phyloP scores from a whole-genome alignment of 163 green algal species.

The Chloromonas sp. region DNA sequence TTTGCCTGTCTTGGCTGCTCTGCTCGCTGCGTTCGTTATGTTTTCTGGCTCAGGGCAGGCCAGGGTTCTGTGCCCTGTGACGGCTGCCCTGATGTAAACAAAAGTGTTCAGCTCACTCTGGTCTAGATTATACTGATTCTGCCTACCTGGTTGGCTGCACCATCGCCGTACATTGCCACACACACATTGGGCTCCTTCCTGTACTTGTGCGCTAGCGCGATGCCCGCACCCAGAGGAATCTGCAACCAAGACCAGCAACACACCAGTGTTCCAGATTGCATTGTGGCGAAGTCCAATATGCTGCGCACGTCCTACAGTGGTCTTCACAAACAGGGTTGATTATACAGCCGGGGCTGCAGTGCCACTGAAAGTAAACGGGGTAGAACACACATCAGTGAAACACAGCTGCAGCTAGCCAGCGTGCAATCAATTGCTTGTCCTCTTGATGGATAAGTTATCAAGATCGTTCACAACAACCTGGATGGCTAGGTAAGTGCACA shows the following conservation, averaged over 20 bases:
- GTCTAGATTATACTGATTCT: too few species aligned
- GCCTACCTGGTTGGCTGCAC: slow-evolving; percentile 80
- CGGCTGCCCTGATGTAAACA: too few species aligned
- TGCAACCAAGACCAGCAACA: slow-evolving; percentile 21
- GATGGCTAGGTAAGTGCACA: neutral
- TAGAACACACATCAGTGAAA: neutral
- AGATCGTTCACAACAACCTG: neutral
- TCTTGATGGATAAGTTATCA: neutral
- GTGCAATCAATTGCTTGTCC: too few species aligned
- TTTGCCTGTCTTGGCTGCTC: too few species aligned
- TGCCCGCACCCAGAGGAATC: slow-evolving; percentile 73
- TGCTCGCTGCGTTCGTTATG: too few species aligned
- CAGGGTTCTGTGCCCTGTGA: too few species aligned
- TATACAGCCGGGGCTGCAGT: neutral
- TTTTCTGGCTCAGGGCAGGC: too few species aligned
- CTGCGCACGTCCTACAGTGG: neutral
- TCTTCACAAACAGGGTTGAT: neutral
- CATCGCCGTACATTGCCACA: slow-evolving; percentile 77
- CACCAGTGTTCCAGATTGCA: neutral
- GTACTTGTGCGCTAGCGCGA: slow-evolving; percentile 85
- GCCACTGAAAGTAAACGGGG: neutral
- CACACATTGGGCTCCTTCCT: slow-evolving; percentile 48
- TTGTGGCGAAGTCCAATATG: neutral
- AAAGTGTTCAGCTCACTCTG: too few species aligned
- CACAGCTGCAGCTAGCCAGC: too few species aligned